Conservation (phyloP, 108 stramenopile species). For the Skeletonema grethae region DNA sequence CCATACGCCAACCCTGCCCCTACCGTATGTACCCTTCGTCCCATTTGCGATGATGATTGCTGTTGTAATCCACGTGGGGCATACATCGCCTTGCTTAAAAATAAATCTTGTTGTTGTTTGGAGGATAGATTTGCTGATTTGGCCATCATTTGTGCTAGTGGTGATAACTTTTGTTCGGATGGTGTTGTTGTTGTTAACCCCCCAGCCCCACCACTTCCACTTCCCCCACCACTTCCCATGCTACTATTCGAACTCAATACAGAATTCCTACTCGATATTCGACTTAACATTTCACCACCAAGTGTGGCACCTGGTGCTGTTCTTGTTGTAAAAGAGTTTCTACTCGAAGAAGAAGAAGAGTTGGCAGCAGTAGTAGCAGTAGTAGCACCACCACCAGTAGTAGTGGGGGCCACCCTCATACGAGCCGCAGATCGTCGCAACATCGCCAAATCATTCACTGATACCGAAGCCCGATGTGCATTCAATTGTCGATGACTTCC, state of each 20-base stretch:
- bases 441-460: slow-evolving; percentile 26
- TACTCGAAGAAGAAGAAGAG: not conserved
- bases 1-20: slow-evolving; percentile 40
- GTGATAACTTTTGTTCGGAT: not conserved
- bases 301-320: slow-evolving; percentile 1
- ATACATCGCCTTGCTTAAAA: not conserved
- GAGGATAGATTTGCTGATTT: slow-evolving; percentile 1
- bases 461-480: slow-evolving; percentile 28
- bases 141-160: slow-evolving; percentile 38
- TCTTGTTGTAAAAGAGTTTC: not conserved
- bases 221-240: not conserved
- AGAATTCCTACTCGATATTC: not conserved
- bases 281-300: slow-evolving; percentile 4
- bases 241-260: not conserved
- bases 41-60: not conserved
- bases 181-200: not conserved
- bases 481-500: slow-evolving; percentile 1
- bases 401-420: slow-evolving; percentile 17
- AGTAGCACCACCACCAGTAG: no score
- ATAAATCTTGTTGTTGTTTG: not conserved
- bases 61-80: not conserved
- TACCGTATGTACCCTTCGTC: slow-evolving; percentile 13
- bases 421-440: slow-evolving; percentile 22
- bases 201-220: not conserved
- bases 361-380: not conserved